These are phyloP conservation scores for Trypanosoma rangeli DNA, from an alignment of 208 protist species.

Conservation along the genomic window DNA sequence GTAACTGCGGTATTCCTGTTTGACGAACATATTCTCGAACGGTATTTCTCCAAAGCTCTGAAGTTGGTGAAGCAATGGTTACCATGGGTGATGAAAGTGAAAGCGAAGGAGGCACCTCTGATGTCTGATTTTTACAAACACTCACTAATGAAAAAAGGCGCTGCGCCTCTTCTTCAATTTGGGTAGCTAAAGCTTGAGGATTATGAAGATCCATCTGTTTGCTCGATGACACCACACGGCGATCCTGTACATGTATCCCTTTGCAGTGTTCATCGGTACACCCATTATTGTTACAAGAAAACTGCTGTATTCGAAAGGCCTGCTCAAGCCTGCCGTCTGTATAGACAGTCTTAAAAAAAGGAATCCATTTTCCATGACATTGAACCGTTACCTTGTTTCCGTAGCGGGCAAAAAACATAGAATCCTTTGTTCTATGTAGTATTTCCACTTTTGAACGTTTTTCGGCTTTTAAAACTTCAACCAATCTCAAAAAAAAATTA, in stretches of 20 bases:
- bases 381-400: slow-evolving; percentile 88
- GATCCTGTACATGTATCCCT: slow-evolving; percentile 78
- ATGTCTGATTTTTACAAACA: slow-evolving; percentile 18
- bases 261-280: slow-evolving; percentile 77
- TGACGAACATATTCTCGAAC: slow-evolving; percentile 84
- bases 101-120: slow-evolving; percentile 31
- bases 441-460: slow-evolving; percentile 48
- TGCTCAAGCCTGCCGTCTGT: slow-evolving; percentile 82
- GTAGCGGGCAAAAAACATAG: slow-evolving; percentile 85
- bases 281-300: slow-evolving; percentile 51
- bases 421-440: slow-evolving; percentile 75
- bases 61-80: slow-evolving; percentile 52
- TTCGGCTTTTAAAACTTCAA: slow-evolving; percentile 70
- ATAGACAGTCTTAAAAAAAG: slow-evolving; percentile 89
- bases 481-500: slow-evolving; percentile 73
- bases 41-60: slow-evolving; percentile 74
- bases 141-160: slow-evolving; percentile 39
- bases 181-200: slow-evolving; percentile 37
- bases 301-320: slow-evolving; percentile 68
- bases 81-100: slow-evolving; percentile 36
- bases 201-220: slow-evolving; percentile 84
- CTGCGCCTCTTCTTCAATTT: slow-evolving; percentile 74
- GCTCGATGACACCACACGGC: slow-evolving; percentile 42
- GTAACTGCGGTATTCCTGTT: slow-evolving; percentile 70
- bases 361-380: slow-evolving; percentile 77